phyloP scores from a whole-genome alignment of 768 basidiomycete species.

The Galerina sulciceps region DNA sequence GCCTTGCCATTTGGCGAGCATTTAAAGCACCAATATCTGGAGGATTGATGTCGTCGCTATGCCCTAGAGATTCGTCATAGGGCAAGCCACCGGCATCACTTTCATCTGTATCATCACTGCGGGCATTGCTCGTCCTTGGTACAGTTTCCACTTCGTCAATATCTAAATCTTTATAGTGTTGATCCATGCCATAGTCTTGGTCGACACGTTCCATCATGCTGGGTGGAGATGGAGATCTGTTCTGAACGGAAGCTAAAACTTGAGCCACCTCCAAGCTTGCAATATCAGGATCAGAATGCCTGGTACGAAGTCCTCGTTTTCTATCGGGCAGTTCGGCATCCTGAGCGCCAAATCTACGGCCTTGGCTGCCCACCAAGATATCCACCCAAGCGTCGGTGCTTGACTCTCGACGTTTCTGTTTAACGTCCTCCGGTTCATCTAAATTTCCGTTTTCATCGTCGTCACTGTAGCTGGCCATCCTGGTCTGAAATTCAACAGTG shows the following conservation, averaged over 20 bases:
- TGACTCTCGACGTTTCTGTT: slow-evolving; percentile 52
- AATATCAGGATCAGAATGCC: slow-evolving; percentile 63
- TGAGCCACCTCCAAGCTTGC: slow-evolving; percentile 76
- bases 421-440: slow-evolving; percentile 44
- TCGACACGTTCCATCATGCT: slow-evolving; percentile 41
- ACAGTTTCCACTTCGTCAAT: slow-evolving; percentile 55
- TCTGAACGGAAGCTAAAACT: slow-evolving; percentile 64
- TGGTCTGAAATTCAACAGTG: slow-evolving; percentile 82
- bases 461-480: slow-evolving; percentile 68
- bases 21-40: slow-evolving; percentile 24
- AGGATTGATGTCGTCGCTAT: slow-evolving; percentile 23
- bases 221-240: slow-evolving; percentile 38
- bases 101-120: slow-evolving; percentile 29
- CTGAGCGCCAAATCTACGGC: slow-evolving; percentile 56
- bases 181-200: slow-evolving; percentile 37
- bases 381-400: slow-evolving; percentile 87
- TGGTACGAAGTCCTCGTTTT: slow-evolving; percentile 34
- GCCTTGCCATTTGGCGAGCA: slow-evolving; percentile 34
- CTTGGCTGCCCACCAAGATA: slow-evolving; percentile 70
- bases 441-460: slow-evolving; percentile 39
- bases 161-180: slow-evolving; percentile 47
- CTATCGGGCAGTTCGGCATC: slow-evolving; percentile 44
- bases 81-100: slow-evolving; percentile 28
- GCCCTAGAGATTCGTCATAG: slow-evolving; percentile 30
- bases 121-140: slow-evolving; percentile 37